Conservation (phyloP, 768 basidiomycete genomes). For the Xerocomellus amylosporus region DNA sequence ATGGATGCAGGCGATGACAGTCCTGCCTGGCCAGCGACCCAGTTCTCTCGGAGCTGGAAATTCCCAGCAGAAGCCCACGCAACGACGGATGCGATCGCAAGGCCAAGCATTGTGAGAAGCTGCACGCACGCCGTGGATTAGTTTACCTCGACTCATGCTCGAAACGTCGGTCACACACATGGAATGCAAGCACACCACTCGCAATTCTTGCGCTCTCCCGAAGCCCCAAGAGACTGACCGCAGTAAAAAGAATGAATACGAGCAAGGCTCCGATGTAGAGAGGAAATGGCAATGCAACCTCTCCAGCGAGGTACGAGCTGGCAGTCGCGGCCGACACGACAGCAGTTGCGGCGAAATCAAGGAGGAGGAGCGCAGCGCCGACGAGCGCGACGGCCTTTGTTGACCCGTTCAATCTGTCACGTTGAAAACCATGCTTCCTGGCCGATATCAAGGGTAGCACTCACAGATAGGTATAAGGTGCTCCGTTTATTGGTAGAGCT, state of each 20-base stretch:
- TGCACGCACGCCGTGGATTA: slow-evolving; percentile 19
- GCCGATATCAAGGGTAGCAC: slow-evolving; percentile 12
- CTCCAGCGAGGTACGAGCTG: slow-evolving; percentile 61
- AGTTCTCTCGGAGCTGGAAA: slow-evolving; percentile 50
- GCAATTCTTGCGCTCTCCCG: slow-evolving; percentile 64
- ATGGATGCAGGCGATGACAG: slow-evolving; percentile 31
- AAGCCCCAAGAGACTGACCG: slow-evolving; percentile 55
- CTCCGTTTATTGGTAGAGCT: slow-evolving; percentile 66
- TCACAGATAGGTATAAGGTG: slow-evolving; percentile 68
- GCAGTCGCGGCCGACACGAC: slow-evolving; percentile 76
- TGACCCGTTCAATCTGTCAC: slow-evolving; percentile 57
- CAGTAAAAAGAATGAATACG: slow-evolving; percentile 53
- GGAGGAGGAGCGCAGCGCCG: slow-evolving; percentile 63
- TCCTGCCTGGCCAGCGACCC: slow-evolving; percentile 39
- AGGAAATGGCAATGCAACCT: slow-evolving; percentile 58
- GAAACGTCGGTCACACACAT: slow-evolving; percentile 40
- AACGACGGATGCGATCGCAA: slow-evolving; percentile 49
- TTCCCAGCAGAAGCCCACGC: slow-evolving; percentile 54
- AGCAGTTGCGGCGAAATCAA: slow-evolving; percentile 68
- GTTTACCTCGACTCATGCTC: not conserved
- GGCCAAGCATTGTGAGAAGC: slow-evolving; percentile 53
- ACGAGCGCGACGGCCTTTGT: slow-evolving; percentile 60
- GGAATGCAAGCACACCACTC: slow-evolving; percentile 52
- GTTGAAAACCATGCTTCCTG: not conserved
- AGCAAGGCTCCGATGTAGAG: slow-evolving; percentile 49